Percentiles rank a stretch among this genome's conserved stretches.
These are phyloP conservation scores for Testicularia cyperi DNA, from an alignment of 1,284 basidiomycete genomes.

Conservation along the genomic window DNA sequence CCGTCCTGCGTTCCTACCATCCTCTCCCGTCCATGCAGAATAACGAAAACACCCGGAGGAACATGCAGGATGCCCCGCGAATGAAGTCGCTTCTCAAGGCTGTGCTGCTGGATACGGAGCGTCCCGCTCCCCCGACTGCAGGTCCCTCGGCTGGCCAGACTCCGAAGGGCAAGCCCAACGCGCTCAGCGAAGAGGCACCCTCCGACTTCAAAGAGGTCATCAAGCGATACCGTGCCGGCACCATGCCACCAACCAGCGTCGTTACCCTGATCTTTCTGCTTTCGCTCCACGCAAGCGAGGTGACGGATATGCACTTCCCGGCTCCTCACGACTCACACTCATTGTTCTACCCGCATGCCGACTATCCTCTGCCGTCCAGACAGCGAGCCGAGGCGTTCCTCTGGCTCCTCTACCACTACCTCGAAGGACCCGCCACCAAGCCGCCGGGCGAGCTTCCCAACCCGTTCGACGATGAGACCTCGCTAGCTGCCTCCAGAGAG, in stretches of 20 bases:
- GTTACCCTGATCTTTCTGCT: constrained; percentile 56
- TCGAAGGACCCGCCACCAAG: constrained; percentile 49
- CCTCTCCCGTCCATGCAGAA: constrained; percentile 78
- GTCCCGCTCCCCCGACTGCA: constrained; percentile 45
- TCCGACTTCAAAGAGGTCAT: constrained; percentile 47
- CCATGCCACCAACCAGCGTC: constrained; percentile 48
- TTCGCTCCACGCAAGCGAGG: constrained; percentile 42
- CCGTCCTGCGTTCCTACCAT: constrained; percentile 76
- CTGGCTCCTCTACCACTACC: constrained; percentile 57
- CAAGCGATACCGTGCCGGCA: constrained; percentile 36
- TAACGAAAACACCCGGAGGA: constrained; percentile 66
- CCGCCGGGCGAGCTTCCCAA: constrained; percentile 44
- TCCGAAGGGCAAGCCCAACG: constrained; percentile 23
- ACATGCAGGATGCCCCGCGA: constrained; percentile 77
- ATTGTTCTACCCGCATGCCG: constrained; percentile 55
- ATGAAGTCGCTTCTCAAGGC: constrained; percentile 77
- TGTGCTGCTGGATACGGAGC: constrained; percentile 73
- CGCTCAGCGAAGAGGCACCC: constrained; percentile 49
- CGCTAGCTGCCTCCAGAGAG: constrained; percentile 12
- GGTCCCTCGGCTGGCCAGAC: constrained; percentile 40
- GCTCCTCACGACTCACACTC: constrained; percentile 49
- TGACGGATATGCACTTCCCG: constrained; percentile 50
- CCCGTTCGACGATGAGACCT: constrained; percentile 51
- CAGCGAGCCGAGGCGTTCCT: constrained; percentile 52
- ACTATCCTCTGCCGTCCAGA: constrained; percentile 42